Percentiles rank a stretch among this genome's conserved stretches.
phyloP scores from a whole-genome alignment of 2,329 filamentous ascomycete genomes.

The Microsporum canis region DNA sequence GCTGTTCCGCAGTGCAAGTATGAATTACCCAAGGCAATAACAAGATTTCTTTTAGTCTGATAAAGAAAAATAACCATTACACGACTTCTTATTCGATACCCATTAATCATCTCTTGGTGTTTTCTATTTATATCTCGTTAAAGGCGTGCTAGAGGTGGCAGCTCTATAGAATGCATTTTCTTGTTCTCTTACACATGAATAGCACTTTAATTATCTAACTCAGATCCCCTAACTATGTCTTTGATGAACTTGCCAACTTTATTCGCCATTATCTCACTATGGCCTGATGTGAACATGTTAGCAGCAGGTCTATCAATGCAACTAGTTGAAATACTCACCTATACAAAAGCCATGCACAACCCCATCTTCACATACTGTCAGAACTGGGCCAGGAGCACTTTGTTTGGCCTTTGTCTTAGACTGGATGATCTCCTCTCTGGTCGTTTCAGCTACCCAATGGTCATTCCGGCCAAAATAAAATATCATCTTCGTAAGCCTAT shows the following conservation, averaged over 20 bases:
- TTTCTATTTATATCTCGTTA: not conserved
- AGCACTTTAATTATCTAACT: constrained; percentile 6
- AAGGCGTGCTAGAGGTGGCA: not conserved
- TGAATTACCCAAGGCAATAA: constrained; percentile 8
- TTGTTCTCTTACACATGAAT: not conserved
- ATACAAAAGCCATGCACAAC: constrained; percentile 52
- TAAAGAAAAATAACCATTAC: constrained; percentile 5
- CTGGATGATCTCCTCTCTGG: constrained; percentile 44
- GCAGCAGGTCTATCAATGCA: not conserved
- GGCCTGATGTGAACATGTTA: constrained; percentile 18
- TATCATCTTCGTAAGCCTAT: constrained; percentile 37
- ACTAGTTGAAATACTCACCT: constrained; percentile 26
- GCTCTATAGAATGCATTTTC: not conserved
- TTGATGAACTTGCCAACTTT: constrained; percentile 40
- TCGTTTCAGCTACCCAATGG: constrained; percentile 51
- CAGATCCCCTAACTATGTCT: constrained; percentile 26
- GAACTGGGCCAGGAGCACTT: constrained; percentile 34
- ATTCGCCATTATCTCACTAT: constrained; percentile 40
- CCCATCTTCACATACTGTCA: constrained; percentile 45
- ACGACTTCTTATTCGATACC: not conserved
- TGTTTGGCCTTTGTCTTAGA: constrained; percentile 22
- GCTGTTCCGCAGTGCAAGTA: constrained; percentile 31
- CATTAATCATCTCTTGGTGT: not conserved
- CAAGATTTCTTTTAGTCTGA: constrained; percentile 12
- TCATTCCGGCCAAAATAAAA: constrained; percentile 51